These are phyloP conservation scores for Arabidopsis arenosa DNA, from an alignment of 345 rosid genomes.

Conservation along the genomic window DNA sequence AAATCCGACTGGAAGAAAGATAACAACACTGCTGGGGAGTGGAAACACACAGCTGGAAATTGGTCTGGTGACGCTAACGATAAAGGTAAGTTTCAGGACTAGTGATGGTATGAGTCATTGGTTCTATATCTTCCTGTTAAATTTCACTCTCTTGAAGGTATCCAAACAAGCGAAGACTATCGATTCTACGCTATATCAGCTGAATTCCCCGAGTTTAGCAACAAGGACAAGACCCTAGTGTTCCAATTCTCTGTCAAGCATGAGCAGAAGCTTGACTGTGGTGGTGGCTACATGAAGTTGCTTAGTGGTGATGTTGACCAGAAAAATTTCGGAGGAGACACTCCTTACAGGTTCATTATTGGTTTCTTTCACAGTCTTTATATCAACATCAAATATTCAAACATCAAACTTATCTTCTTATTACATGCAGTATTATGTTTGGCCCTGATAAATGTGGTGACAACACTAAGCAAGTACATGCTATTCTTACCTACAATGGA, in stretches of 20 bases:
- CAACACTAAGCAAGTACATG: slow-evolving; percentile 98
- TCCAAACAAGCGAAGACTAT: slow-evolving; percentile 95
- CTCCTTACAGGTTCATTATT: slow-evolving; percentile 77
- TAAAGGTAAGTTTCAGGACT: slow-evolving; percentile 61
- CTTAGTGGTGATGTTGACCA: slow-evolving; percentile 88
- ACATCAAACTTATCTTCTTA: background rate
- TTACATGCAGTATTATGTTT: slow-evolving; percentile 89
- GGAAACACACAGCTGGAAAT: slow-evolving; percentile 95
- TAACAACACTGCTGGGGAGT: slow-evolving; percentile 81
- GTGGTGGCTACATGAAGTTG: slow-evolving; percentile 99
- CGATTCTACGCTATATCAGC: slow-evolving; percentile 98
- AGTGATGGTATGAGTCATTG: slow-evolving; percentile 1
- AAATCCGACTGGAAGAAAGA: slow-evolving; percentile 94
- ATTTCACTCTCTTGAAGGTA: slow-evolving; percentile 54
- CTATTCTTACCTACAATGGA: slow-evolving; percentile 83
- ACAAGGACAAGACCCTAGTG: slow-evolving; percentile 87
- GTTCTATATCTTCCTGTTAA: background rate
- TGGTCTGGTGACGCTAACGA: slow-evolving; percentile 91
- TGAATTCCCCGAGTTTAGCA: slow-evolving; percentile 89
- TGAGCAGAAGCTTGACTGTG: slow-evolving; percentile 99
- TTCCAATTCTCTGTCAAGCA: slow-evolving; percentile 98
- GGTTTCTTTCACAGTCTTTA: background rate
- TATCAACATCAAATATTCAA: background rate
- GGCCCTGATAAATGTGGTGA: slow-evolving; percentile 98
- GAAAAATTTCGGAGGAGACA: slow-evolving; percentile 95